Evolutionary conservation across 169 alveolate species (phyloP).

Genomic region (Plasmodium sp.): DNA sequence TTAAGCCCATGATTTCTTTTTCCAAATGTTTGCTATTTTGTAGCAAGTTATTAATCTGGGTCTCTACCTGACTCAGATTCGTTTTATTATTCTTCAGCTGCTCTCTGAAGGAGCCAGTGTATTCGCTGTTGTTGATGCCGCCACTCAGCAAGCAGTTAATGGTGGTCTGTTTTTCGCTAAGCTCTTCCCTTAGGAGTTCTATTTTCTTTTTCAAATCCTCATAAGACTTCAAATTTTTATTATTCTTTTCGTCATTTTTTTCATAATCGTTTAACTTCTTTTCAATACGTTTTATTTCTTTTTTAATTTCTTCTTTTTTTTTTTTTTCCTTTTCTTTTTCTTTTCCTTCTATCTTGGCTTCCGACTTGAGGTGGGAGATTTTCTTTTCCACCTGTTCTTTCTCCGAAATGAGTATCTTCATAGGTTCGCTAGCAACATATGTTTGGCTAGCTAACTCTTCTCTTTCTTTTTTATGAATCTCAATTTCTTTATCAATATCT

Average conservation of each 20-base stretch:
- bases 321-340: constrained; percentile 76
- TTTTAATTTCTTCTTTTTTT: constrained; percentile 78
- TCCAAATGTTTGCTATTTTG: constrained; percentile 71
- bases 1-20: constrained; percentile 63
- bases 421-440: constrained; percentile 45
- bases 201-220: constrained; percentile 40
- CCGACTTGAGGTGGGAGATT: constrained; percentile 55
- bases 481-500: constrained; percentile 72
- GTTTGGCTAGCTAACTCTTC: constrained; percentile 76
- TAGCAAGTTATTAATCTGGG: constrained; percentile 52
- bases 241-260: constrained; percentile 73
- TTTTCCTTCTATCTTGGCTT: constrained; percentile 46
- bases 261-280: constrained; percentile 79
- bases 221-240: constrained; percentile 44
- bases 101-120: constrained; percentile 80
- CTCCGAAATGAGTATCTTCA: constrained; percentile 71
- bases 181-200: constrained; percentile 36
- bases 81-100: constrained; percentile 69
- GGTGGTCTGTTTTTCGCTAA: constrained; percentile 40
- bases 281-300: constrained; percentile 76
- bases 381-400: constrained; percentile 77
- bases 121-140: constrained; percentile 47
- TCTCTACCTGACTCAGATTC: constrained; percentile 58
- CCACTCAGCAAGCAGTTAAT: constrained; percentile 60
- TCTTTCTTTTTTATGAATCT: constrained; percentile 72